Conservation (phyloP, 164 flowering plant genomes). For the Malania oleifera region DNA sequence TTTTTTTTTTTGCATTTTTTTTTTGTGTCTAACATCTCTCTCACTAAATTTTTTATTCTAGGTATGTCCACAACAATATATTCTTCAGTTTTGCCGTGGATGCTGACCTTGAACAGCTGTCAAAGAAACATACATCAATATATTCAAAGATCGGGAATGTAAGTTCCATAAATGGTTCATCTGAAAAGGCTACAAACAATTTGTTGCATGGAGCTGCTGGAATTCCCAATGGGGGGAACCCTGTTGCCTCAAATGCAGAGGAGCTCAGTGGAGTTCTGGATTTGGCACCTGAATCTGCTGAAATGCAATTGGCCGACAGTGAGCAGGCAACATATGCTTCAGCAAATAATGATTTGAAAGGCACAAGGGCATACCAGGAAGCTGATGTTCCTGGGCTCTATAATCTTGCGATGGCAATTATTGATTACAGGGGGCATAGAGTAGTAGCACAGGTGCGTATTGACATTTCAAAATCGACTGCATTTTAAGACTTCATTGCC, state of each 20-base stretch:
- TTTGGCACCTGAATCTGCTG: conserved; percentile 41
- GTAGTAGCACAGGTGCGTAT: conserved; percentile 90
- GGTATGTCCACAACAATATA: conserved; percentile 99
- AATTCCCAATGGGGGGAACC: conserved; percentile 24
- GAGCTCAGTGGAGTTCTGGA: conserved; percentile 25
- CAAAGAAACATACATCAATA: conserved; percentile 35
- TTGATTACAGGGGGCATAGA: conserved; percentile 96
- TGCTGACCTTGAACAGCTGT: conserved; percentile 71
- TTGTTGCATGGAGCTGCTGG: conserved; percentile 16
- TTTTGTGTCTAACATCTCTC: background rate
- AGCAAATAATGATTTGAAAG: conserved; percentile 97
- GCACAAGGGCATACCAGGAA: conserved; percentile 95
- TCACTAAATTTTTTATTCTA: conserved; percentile 14
- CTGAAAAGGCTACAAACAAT: conserved; percentile 26
- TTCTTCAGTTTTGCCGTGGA: conserved; percentile 99
- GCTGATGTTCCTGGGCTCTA: conserved; percentile 95
- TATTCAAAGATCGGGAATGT: conserved; percentile 22
- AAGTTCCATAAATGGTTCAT: conserved; percentile 14
- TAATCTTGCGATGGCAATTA: conserved; percentile 97
- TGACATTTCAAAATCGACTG: background rate
- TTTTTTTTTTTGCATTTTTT: background rate
- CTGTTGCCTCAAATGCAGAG: conserved; percentile 21
- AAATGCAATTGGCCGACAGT: conserved; percentile 67
- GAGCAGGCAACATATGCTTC: conserved; percentile 99
- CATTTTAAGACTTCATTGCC: background rate